Evolutionary conservation across 2,329 filamentous ascomycete species (phyloP).

Genomic region (Colletotrichum higginsianum): DNA sequence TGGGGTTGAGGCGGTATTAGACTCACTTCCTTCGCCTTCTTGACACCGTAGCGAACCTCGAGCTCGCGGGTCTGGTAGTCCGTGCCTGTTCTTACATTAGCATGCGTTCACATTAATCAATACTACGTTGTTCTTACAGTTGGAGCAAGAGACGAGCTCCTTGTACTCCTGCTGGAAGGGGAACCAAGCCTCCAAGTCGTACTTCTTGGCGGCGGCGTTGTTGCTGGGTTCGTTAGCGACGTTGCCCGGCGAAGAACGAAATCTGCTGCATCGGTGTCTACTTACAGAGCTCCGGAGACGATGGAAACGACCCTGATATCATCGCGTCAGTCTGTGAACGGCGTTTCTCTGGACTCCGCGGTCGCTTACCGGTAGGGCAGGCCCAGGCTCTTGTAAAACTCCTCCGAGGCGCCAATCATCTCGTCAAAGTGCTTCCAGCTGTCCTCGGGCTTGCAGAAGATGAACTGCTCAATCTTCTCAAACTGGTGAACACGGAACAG

Average conservation of each 20-base stretch:
- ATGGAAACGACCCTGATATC: conserved; percentile 79
- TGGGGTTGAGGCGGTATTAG: no score
- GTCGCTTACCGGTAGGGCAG: conserved; percentile 80
- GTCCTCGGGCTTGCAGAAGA: conserved; percentile 87
- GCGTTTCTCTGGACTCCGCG: neutral
- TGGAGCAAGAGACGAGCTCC: conserved; percentile 96
- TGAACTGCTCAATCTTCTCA: conserved; percentile 90
- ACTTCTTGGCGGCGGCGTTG: conserved; percentile 88
- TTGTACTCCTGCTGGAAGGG: conserved; percentile 98
- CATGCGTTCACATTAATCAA: neutral
- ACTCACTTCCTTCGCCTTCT: conserved; percentile 62
- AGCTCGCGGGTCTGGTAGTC: conserved; percentile 88
- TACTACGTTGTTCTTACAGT: conserved; percentile 79
- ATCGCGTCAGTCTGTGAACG: neutral
- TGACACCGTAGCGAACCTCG: conserved; percentile 91
- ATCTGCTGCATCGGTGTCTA: neutral
- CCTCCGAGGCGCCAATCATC: conserved; percentile 93
- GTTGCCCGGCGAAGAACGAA: no score
- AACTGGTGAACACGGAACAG: conserved; percentile 99
- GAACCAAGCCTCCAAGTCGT: conserved; percentile 96
- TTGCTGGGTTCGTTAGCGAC: conserved; percentile 21
- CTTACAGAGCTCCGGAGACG: conserved; percentile 86
- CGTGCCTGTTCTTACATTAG: conserved; percentile 35
- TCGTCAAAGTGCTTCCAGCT: conserved; percentile 94
- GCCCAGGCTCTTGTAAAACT: conserved; percentile 92